A percentile compares a stretch with the other conserved stretches of the same genome.
Evolutionary conservation across 345 rosid species (phyloP).

Genomic region (Pugionium dolabratum): DNA sequence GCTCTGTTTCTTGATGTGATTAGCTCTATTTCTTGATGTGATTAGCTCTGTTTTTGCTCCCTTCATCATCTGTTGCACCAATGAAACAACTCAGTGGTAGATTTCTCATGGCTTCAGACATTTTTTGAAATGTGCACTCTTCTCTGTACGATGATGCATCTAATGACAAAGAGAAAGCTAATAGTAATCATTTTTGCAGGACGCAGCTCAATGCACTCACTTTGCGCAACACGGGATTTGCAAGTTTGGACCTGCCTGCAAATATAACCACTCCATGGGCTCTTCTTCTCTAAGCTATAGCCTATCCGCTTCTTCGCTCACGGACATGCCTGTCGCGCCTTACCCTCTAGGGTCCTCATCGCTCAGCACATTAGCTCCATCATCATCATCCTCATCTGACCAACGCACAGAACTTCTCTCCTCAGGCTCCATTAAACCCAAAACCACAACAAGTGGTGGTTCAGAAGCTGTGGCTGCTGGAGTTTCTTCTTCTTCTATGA

Average conservation of each 20-base stretch:
- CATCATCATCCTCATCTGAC: conserved; percentile 58
- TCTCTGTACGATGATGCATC: background rate
- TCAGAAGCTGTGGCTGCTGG: conserved; percentile 40
- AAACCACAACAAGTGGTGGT: conserved; percentile 36
- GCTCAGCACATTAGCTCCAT: conserved; percentile 47
- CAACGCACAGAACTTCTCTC: conserved; percentile 44
- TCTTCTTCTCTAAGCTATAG: conserved; percentile 54
- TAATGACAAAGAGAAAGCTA: background rate
- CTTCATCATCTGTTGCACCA: background rate
- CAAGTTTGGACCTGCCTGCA: conserved; percentile 76
- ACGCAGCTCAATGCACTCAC: conserved; percentile 61
- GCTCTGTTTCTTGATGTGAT: conserved; percentile 28
- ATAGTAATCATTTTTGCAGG: conserved; percentile 46
- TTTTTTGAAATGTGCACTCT: background rate
- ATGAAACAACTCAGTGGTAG: background rate
- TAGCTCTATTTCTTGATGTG: conserved; percentile 26
- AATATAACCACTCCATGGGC: conserved; percentile 72
- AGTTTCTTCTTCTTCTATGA: conserved; percentile 47
- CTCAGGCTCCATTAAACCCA: conserved; percentile 50
- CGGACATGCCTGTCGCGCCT: conserved; percentile 73
- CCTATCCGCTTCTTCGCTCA: conserved; percentile 75
- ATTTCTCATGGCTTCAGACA: background rate
- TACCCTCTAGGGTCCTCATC: conserved; percentile 74
- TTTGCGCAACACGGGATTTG: conserved; percentile 61
- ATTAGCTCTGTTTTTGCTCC: conserved; percentile 18